Percentiles rank a stretch among this genome's conserved stretches.
Conservation (phyloP, 2,329 filamentous ascomycete genomes). For the Coleophoma crateriformis region DNA sequence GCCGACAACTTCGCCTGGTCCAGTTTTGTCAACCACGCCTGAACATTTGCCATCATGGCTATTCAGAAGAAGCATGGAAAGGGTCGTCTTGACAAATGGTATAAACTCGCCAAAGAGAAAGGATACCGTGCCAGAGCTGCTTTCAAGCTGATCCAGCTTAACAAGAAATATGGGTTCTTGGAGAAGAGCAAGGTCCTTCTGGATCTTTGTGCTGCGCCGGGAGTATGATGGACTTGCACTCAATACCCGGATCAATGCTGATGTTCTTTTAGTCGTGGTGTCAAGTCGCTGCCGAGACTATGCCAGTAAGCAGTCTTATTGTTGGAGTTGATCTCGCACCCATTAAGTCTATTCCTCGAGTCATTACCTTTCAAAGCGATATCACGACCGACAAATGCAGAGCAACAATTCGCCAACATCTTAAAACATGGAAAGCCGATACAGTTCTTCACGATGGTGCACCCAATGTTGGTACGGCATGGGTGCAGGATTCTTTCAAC, state of each 20-base stretch:
- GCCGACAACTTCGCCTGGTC: background rate
- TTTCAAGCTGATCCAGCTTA: slow-evolving; percentile 96
- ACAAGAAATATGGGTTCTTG: slow-evolving; percentile 98
- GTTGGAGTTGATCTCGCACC: slow-evolving; percentile 90
- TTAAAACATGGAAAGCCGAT: slow-evolving; percentile 96
- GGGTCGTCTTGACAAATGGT: slow-evolving; percentile 98
- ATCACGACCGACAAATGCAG: slow-evolving; percentile 97
- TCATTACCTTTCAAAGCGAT: slow-evolving; percentile 94
- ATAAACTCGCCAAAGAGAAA: slow-evolving; percentile 96
- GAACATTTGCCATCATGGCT: slow-evolving; percentile 56
- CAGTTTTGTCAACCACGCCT: slow-evolving; percentile 1
- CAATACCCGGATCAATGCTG: slow-evolving; percentile 7
- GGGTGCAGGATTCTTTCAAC: slow-evolving; percentile 97
- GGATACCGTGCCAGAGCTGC: slow-evolving; percentile 93
- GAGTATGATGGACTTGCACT: slow-evolving; percentile 50
- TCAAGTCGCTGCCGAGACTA: slow-evolving; percentile 91
- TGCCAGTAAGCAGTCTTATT: slow-evolving; percentile 86
- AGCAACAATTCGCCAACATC: slow-evolving; percentile 78
- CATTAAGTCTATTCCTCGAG: slow-evolving; percentile 91
- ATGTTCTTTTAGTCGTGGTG: slow-evolving; percentile 69
- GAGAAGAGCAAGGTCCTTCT: slow-evolving; percentile 94
- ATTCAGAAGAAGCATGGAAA: slow-evolving; percentile 99
- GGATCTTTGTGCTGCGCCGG: slow-evolving; percentile 95
- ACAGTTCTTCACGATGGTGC: slow-evolving; percentile 95
- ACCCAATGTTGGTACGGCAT: slow-evolving; percentile 95